phyloP scores from a whole-genome alignment of 2,329 filamentous ascomycete genomes.

The Apiospora saccharicola region DNA sequence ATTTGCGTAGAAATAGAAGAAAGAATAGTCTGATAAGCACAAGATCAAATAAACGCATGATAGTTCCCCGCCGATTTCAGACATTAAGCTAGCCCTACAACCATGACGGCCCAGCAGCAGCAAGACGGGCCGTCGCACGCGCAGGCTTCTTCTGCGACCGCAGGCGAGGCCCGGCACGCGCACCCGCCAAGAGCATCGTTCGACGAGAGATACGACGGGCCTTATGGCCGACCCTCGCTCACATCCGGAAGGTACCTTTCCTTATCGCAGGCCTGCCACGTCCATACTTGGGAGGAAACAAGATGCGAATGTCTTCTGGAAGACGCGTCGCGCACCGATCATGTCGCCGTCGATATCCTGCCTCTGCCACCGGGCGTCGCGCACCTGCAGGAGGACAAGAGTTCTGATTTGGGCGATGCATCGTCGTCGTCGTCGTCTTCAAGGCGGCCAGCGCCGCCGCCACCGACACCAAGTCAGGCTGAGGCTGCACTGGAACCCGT shows the following conservation, averaged over 20 bases:
- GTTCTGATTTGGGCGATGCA: neutral
- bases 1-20: too few relatives aligned
- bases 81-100: too few relatives aligned
- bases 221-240: neutral
- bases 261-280: neutral
- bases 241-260: neutral
- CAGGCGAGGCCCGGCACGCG: neutral
- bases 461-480: neutral
- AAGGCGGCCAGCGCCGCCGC: neutral
- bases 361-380: neutral
- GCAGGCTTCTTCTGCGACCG: neutral
- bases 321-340: neutral
- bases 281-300: neutral
- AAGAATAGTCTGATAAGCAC: neutral
- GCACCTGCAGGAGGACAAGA: neutral
- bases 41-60: neutral
- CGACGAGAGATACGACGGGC: neutral
- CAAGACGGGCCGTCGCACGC: neutral
- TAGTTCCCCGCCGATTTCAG: too few relatives aligned
- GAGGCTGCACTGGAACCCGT: slow-evolving; percentile 1
- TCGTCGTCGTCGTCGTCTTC: neutral
- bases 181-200: neutral
- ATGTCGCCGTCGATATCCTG: neutral
- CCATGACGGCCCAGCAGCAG: neutral
- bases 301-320: neutral